phyloP scores from a whole-genome alignment of 2,329 filamentous ascomycete species.

The Drechslerella coelobrocha region DNA sequence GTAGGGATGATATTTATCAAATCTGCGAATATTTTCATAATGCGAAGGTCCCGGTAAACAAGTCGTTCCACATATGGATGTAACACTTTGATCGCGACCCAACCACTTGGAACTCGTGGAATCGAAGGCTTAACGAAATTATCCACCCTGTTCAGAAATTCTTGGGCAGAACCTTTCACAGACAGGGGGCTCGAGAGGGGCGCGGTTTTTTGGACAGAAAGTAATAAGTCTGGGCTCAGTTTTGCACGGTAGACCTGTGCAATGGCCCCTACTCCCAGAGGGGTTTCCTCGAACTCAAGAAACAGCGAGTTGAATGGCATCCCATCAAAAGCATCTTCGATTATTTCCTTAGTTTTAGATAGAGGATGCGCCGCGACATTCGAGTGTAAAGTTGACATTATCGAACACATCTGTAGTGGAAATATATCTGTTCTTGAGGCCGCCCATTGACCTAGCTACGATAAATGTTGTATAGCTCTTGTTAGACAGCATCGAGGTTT shows the following conservation, averaged over 20 bases:
- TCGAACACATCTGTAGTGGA: constrained; percentile 84
- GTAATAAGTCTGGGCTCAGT: constrained; percentile 77
- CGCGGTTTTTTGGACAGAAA: constrained; percentile 58
- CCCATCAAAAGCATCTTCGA: constrained; percentile 81
- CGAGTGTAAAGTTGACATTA: constrained; percentile 95
- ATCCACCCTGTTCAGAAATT: constrained; percentile 77
- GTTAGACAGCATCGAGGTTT: not conserved
- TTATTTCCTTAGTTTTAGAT: constrained; percentile 76
- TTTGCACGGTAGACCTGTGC: constrained; percentile 98
- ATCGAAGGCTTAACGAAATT: constrained; percentile 85
- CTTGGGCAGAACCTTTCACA: constrained; percentile 53
- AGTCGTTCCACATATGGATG: constrained; percentile 89
- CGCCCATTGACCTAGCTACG: constrained; percentile 92
- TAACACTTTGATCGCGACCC: constrained; percentile 94
- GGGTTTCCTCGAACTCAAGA: constrained; percentile 88
- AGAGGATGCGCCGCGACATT: constrained; percentile 92
- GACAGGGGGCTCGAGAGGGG: not conserved
- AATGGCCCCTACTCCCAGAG: constrained; percentile 91
- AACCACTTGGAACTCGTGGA: constrained; percentile 82
- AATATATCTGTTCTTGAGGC: constrained; percentile 97
- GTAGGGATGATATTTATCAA: constrained; percentile 86
- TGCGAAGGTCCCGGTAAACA: constrained; percentile 86
- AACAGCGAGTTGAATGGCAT: constrained; percentile 88
- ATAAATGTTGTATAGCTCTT: not conserved
- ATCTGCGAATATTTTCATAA: constrained; percentile 90